Base-by-base conservation (phyloP, 2,329 filamentous ascomycete species). In the Chaetomiaceae sp. region DNA sequence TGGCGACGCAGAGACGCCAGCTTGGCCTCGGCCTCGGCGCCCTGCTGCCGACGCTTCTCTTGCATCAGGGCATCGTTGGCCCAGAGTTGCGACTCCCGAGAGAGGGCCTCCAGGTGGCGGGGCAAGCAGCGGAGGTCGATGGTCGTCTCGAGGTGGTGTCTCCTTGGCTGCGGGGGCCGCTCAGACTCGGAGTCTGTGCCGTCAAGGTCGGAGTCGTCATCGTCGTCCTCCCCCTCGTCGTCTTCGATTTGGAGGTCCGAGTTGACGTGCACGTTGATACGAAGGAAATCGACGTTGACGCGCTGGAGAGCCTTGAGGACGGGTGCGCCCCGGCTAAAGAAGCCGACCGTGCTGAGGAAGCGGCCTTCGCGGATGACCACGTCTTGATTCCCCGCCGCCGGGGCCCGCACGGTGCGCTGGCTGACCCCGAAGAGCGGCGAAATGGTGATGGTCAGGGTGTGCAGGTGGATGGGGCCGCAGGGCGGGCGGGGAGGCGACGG, bases 371-470 rank as follows among this genome's bases (percentile, higher is more conserved):
- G 11, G 34, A 39, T 33, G 20, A 25, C 5, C 4, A 29, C n/a
- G 8, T 51, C 53, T 0, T 36, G 20, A 36, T 47, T 42, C n/a
- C 27, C 36, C 14, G 15, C 5, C 1, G 6, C 20, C 0, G 50
- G 20, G 14, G 39, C 25, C 23, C 38, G 37, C 8, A 33, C 14
- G 25, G 27, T 23, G 9, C 51, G 47, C 23, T 29, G n/a, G 36
- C 15, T 25, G 15, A 33, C 9, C 14, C 49, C 27, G 4, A 49
- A 34, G 9, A 43, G 6, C n/a, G 42, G 54, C 50, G 57, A 39
- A n/a, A 79, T 60, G 31, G 74, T 68, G 43, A 80, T 64, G 3
- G 68, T 72, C 22, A 80, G 61, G 1, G 69, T 76, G 52, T 72
- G 66, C 3, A 80, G 55, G 34, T 47, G 56, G 17, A 63, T 59